Evolutionary conservation across 129 eudicot species (phyloP).

Genomic region (Kitagawia praeruptora): DNA sequence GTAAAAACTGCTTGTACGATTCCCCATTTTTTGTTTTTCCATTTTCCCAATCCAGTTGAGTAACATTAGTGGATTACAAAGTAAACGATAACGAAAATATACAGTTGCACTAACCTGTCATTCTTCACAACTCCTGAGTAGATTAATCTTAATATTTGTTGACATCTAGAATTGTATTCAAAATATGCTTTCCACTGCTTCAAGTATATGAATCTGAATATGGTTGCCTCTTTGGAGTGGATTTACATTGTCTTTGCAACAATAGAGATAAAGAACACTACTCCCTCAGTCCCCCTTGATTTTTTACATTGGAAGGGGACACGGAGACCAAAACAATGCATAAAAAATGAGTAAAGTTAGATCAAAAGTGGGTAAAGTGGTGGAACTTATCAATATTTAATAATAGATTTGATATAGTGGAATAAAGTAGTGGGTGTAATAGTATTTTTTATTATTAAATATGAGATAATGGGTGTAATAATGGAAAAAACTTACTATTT

Average conservation of each 20-base stretch:
- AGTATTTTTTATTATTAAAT: no score
- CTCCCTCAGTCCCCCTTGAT: no score
- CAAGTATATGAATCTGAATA: neutral
- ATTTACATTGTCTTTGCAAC: neutral
- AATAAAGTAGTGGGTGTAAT: no score
- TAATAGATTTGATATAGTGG: no score
- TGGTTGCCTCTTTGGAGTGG: neutral
- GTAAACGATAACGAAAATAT: neutral
- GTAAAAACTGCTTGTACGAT: neutral
- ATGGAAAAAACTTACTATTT: no score
- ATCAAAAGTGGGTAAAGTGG: no score
- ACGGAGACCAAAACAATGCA: no score
- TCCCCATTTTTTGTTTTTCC: neutral
- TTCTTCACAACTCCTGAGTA: neutral
- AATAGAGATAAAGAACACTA: neutral
- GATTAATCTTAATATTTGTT: neutral
- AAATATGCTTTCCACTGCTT: neutral
- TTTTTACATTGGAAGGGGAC: no score
- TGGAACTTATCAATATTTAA: no score
- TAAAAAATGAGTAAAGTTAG: no score
- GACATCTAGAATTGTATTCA: no score
- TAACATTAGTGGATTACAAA: neutral
- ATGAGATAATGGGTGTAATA: no score
- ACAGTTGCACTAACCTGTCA: neutral
- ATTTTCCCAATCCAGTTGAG: neutral